A percentile compares a stretch with the other conserved stretches of the same genome.
These are phyloP conservation scores for Phialophora verrucosa DNA, from an alignment of 2,329 filamentous ascomycete species.

Conservation along the genomic window DNA sequence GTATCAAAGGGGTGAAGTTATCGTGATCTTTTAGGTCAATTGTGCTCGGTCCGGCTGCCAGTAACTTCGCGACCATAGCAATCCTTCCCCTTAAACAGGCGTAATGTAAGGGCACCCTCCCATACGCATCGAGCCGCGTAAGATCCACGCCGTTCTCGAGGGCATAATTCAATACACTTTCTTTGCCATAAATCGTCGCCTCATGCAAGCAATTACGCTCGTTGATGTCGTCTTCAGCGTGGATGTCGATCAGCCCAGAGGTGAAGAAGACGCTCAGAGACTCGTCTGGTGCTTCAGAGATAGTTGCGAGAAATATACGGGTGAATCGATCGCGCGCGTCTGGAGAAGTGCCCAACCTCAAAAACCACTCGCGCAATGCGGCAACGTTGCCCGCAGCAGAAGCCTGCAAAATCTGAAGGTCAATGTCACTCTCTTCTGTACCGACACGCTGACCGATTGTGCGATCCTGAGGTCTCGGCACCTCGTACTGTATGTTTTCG, in stretches of 20 bases:
- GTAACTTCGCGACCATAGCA: conserved; percentile 77
- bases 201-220: conserved; percentile 96
- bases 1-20: conserved; percentile 94
- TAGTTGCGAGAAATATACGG: conserved; percentile 85
- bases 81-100: conserved; percentile 92
- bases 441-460: conserved; percentile 54
- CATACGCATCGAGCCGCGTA: conserved; percentile 86
- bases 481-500: conserved; percentile 85
- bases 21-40: conserved; percentile 92
- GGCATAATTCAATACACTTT: conserved; percentile 76
- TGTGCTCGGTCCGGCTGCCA: conserved; percentile 72
- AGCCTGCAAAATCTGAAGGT: conserved; percentile 85
- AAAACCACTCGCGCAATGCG: conserved; percentile 79
- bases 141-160: conserved; percentile 78
- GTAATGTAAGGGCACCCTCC: conserved; percentile 90
- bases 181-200: conserved; percentile 90
- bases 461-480: conserved; percentile 49
- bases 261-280: conserved; percentile 77
- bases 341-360: conserved; percentile 67
- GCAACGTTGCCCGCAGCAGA: conserved; percentile 81
- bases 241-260: conserved; percentile 83
- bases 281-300: conserved; percentile 80
- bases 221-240: conserved; percentile 96
- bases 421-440: conserved; percentile 86
- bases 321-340: conserved; percentile 79